Conservation (phyloP, 352 stramenopile species). For the Phytophthora fragariae region DNA sequence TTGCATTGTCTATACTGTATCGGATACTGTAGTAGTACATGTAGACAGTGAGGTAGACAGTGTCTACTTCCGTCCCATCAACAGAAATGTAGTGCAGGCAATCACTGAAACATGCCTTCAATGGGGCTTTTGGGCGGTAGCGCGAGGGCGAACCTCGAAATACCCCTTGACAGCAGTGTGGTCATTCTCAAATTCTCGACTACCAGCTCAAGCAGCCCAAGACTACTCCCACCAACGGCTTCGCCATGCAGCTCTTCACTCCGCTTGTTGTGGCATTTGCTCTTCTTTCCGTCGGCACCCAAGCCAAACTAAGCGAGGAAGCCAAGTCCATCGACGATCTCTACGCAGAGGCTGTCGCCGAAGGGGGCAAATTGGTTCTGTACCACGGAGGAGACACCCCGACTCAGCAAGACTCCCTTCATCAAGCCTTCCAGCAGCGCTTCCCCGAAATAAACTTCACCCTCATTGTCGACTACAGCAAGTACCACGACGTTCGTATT, state of each 20-base stretch:
- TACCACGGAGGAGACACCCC: slow-evolving; percentile 52
- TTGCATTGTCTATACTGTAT: background rate
- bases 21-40: too few relatives aligned
- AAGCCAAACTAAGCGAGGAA: slow-evolving; percentile 53
- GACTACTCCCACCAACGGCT: background rate
- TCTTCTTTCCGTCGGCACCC: slow-evolving; percentile 16
- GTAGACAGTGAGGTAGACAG: too few relatives aligned
- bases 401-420: slow-evolving; percentile 35
- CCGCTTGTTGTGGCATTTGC: slow-evolving; percentile 10
- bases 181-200: slow-evolving; percentile 28
- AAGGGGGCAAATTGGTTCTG: slow-evolving; percentile 58
- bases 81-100: slow-evolving; percentile 1
- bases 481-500: slow-evolving; percentile 63
- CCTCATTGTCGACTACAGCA: slow-evolving; percentile 65
- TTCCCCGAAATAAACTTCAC: slow-evolving; percentile 71
- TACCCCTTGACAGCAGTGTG: slow-evolving; percentile 3
- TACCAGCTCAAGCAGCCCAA: slow-evolving; percentile 12
- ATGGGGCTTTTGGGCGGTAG: background rate
- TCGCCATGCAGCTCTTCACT: slow-evolving; percentile 21
- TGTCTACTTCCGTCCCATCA: background rate
- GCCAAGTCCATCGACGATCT: slow-evolving; percentile 33
- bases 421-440: slow-evolving; percentile 30
- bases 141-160: background rate
- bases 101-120: background rate
- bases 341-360: slow-evolving; percentile 24